Evolutionary conservation across 305 asterid genomes (phyloP).

Genomic region (Andrographis paniculata): DNA sequence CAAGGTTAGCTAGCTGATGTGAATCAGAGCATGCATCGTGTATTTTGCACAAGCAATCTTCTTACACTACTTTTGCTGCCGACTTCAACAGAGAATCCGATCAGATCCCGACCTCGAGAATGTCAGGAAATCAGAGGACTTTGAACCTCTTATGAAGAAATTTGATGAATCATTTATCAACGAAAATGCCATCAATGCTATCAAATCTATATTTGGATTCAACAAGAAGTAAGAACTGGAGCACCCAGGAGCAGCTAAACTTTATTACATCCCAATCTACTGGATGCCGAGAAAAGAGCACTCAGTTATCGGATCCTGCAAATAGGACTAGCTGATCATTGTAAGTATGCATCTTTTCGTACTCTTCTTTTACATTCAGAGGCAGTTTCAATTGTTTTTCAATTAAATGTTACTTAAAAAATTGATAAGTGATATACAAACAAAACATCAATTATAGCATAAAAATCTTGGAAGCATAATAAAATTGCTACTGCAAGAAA

Average conservation of each 20-base stretch:
- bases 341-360: background rate
- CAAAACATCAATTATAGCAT: background rate
- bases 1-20: slow-evolving; percentile 35
- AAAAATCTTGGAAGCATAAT: no score
- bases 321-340: background rate
- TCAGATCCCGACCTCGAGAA: slow-evolving; percentile 86
- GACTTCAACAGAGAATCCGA: slow-evolving; percentile 58
- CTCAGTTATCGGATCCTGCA: background rate
- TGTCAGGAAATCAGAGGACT: slow-evolving; percentile 57
- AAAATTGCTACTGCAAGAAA: no score
- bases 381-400: background rate
- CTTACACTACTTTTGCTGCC: slow-evolving; percentile 5
- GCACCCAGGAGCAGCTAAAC: no score
- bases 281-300: background rate
- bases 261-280: background rate
- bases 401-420: background rate
- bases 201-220: slow-evolving; percentile 84
- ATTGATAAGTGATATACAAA: no score
- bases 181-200: slow-evolving; percentile 84
- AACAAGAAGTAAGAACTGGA: slow-evolving; percentile 45
- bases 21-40: background rate
- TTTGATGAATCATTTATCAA: slow-evolving; percentile 91
- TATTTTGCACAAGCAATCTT: background rate
- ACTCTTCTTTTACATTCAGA: background rate
- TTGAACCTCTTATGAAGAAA: slow-evolving; percentile 66